These are phyloP conservation scores for Allomyces arbusculus DNA, from an alignment of 192 early-diverging fungal species.

Conservation along the genomic window DNA sequence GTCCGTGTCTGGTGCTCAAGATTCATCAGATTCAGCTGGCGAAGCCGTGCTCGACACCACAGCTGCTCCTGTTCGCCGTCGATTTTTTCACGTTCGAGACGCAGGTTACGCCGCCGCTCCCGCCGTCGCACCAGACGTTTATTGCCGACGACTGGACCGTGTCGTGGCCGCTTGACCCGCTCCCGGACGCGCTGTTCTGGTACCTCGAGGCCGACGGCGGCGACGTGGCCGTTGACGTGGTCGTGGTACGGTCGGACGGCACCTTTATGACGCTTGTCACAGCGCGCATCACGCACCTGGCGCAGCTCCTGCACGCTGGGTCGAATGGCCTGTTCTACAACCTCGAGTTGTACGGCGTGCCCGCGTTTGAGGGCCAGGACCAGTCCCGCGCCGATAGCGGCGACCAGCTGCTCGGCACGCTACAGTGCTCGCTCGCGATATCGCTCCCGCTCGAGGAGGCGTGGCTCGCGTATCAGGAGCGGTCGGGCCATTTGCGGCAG, in stretches of 20 bases:
- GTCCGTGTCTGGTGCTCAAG: not conserved
- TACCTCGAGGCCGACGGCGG: not conserved
- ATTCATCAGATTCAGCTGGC: not conserved
- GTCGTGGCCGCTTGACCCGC: not conserved
- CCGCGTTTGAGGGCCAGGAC: not conserved
- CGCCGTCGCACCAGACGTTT: not conserved
- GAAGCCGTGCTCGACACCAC: not conserved
- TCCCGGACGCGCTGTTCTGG: not conserved
- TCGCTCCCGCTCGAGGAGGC: not conserved
- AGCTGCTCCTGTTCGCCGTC: not conserved
- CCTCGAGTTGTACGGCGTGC: not conserved
- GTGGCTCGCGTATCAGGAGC: not conserved
- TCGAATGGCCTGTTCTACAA: not conserved
- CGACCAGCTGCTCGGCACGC: not conserved
- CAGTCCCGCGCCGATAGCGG: not conserved
- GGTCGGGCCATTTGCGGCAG: not conserved
- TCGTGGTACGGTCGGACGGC: not conserved
- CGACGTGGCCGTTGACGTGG: not conserved
- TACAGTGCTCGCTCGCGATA: not conserved
- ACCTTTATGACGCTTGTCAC: not conserved
- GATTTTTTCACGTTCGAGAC: not conserved
- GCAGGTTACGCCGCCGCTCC: not conserved
- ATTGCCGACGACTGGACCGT: not conserved
- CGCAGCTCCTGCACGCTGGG: not conserved
- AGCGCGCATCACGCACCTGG: not conserved